These are phyloP conservation scores for Penicillium canariense DNA, from an alignment of 495 filamentous ascomycete genomes.

Conservation along the genomic window DNA sequence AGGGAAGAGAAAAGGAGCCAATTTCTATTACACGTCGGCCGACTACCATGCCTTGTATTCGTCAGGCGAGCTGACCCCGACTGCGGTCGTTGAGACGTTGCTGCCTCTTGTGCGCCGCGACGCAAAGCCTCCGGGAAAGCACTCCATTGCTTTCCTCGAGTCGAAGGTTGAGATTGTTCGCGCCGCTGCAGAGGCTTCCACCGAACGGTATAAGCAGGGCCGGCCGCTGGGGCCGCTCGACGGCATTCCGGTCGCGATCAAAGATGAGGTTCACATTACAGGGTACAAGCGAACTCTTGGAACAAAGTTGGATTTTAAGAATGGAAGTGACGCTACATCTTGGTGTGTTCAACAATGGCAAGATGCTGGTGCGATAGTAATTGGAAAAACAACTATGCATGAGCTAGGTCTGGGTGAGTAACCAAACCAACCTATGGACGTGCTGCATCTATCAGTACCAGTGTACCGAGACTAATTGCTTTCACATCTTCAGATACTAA, in stretches of 20 bases:
- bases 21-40: constrained; percentile 63
- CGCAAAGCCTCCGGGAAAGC: constrained; percentile 47
- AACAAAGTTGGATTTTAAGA: constrained; percentile 55
- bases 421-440: background rate
- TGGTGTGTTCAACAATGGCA: constrained; percentile 77
- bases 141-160: constrained; percentile 68
- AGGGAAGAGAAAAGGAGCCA: constrained; percentile 32
- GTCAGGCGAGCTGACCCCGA: constrained; percentile 66
- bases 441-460: background rate
- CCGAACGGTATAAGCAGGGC: constrained; percentile 64
- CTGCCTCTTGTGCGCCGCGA: constrained; percentile 67
- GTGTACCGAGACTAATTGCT: background rate
- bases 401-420: constrained; percentile 71
- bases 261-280: constrained; percentile 74
- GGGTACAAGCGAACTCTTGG: constrained; percentile 70
- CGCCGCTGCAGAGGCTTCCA: constrained; percentile 67
- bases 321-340: constrained; percentile 48
- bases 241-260: constrained; percentile 83
- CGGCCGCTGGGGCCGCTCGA: constrained; percentile 66
- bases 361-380: constrained; percentile 74
- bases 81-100: constrained; percentile 64
- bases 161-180: constrained; percentile 58
- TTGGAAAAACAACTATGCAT: constrained; percentile 91
- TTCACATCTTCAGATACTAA: constrained; percentile 58
- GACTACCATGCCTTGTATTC: constrained; percentile 76